Evolutionary conservation across 192 early-diverging fungal genomes (phyloP).

Genomic region (Rhizophagus sp.): DNA sequence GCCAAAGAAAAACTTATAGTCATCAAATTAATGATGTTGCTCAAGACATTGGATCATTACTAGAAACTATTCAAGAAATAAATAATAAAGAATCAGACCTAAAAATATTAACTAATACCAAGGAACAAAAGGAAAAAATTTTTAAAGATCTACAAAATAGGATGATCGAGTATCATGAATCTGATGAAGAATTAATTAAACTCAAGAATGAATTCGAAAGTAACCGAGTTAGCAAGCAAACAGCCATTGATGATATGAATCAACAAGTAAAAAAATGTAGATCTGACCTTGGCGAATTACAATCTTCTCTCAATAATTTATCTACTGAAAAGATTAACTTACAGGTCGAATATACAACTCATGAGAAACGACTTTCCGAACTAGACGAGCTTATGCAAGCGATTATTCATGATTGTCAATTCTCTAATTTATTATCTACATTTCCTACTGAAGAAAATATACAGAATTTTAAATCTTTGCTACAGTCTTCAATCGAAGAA

Average conservation of each 20-base stretch:
- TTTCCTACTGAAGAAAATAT: constrained; percentile 45
- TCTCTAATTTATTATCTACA: constrained; percentile 40
- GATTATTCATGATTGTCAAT: constrained; percentile 39
- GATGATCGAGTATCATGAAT: constrained; percentile 37
- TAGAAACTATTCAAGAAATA: constrained; percentile 25
- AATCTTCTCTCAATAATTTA: background rate
- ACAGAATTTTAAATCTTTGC: constrained; percentile 36
- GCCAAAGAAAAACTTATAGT: constrained; percentile 26
- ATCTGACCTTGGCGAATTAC: background rate
- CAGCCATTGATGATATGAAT: constrained; percentile 32
- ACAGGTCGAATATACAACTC: constrained; percentile 24
- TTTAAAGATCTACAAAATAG: background rate
- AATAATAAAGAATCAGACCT: background rate
- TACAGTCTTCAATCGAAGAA: background rate
- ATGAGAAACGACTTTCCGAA: constrained; percentile 41
- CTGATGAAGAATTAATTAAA: constrained; percentile 61
- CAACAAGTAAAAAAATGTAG: constrained; percentile 4
- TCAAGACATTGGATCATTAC: constrained; percentile 30
- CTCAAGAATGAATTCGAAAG: constrained; percentile 52
- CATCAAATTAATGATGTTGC: constrained; percentile 2
- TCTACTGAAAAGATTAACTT: background rate
- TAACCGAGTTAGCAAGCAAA: constrained; percentile 38
- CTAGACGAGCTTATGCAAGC: constrained; percentile 46
- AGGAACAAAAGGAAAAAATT: background rate
- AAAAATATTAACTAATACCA: background rate